Percentiles rank a stretch among this genome's conserved stretches.
These are phyloP conservation scores for Botryotinia calthae DNA, from an alignment of 2,329 filamentous ascomycete species.

Conservation along the genomic window DNA sequence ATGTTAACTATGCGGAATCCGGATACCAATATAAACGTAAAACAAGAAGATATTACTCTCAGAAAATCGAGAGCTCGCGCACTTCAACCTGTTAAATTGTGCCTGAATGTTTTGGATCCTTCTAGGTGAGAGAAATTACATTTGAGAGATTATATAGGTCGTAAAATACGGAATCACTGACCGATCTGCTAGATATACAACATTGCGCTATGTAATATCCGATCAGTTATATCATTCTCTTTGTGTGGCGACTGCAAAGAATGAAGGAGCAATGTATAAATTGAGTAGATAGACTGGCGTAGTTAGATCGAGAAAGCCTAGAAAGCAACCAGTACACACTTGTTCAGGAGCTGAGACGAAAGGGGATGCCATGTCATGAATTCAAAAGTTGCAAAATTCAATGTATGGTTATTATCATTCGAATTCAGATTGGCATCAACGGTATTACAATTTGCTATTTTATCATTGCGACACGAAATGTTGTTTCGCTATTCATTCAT, in stretches of 20 bases:
- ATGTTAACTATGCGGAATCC: neutral
- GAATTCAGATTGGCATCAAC: neutral
- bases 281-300: neutral
- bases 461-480: rapidly evolving
- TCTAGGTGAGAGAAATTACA: rapidly evolving
- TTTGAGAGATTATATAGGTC: neutral
- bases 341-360: neutral
- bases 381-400: neutral
- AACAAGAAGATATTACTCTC: too few species aligned
- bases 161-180: neutral
- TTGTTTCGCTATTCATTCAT: neutral
- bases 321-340: neutral
- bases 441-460: neutral
- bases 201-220: neutral
- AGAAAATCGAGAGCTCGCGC: too few species aligned
- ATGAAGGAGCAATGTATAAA: neutral
- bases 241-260: rapidly evolving
- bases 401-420: neutral
- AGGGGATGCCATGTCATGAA: neutral
- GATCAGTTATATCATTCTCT: neutral
- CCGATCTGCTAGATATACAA: neutral
- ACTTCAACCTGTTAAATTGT: rapidly evolving
- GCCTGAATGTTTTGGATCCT: neutral
- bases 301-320: neutral
- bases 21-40: neutral